phyloP scores from a whole-genome alignment of 2,329 filamentous ascomycete genomes.

The Pestalotiopsis sp. region DNA sequence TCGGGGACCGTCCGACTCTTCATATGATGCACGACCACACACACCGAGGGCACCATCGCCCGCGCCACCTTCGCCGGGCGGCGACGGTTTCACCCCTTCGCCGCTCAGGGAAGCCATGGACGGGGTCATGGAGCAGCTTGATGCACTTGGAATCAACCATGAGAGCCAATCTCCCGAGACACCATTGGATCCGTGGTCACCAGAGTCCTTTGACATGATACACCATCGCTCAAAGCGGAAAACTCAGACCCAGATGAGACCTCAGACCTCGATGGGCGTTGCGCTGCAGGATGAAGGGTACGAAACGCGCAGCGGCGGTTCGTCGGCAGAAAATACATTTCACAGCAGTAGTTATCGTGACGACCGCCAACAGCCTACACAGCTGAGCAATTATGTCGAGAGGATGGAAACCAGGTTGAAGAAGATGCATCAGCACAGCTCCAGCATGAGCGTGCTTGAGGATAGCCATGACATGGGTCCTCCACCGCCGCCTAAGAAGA shows the following conservation, averaged over 20 bases:
- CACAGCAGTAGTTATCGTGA: conserved; percentile 36
- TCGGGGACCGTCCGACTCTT: conserved; percentile 31
- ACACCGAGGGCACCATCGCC: conserved; percentile 65
- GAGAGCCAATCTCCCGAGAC: conserved; percentile 58
- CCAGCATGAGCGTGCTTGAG: conserved; percentile 42
- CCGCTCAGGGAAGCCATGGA: conserved; percentile 95
- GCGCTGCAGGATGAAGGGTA: conserved; percentile 63
- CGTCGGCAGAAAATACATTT: conserved; percentile 50
- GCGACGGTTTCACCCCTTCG: conserved; percentile 78
- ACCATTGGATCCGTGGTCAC: conserved; percentile 80
- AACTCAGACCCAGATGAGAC: conserved; percentile 40
- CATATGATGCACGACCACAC: conserved; percentile 40
- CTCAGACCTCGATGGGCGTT: conserved; percentile 77
- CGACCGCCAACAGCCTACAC: conserved; percentile 63
- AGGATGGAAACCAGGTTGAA: conserved; percentile 86
- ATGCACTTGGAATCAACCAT: conserved; percentile 75
- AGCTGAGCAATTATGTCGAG: conserved; percentile 84
- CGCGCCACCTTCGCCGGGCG: conserved; percentile 67
- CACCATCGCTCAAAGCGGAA: conserved; percentile 42
- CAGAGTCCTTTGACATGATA: conserved; percentile 75
- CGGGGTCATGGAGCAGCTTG: conserved; percentile 92
- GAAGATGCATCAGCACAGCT: conserved; percentile 67
- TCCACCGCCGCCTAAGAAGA: conserved; percentile 49
- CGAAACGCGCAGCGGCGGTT: conserved; percentile 59
- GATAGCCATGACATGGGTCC: conserved; percentile 45